Evolutionary conservation across 495 filamentous ascomycete genomes (phyloP).

Genomic region (Neurospora sp.): DNA sequence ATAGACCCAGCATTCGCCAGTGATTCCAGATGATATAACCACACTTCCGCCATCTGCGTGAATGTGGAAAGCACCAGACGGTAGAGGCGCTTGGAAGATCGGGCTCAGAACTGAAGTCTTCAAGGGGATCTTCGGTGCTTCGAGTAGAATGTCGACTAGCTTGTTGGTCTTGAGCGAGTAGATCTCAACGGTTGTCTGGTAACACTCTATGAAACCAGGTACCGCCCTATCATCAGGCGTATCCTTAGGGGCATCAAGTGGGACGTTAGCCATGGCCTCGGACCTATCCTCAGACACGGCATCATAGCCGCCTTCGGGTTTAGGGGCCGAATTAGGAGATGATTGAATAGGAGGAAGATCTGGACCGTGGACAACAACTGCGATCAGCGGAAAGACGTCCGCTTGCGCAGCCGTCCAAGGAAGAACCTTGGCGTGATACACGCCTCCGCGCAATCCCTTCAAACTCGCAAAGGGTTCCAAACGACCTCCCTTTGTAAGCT

Average conservation of each 20-base stretch:
- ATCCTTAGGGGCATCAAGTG: constrained; percentile 16
- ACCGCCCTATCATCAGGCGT: constrained; percentile 4
- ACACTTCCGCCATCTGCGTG: constrained; percentile 56
- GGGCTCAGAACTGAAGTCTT: constrained; percentile 42
- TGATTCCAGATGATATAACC: constrained; percentile 65
- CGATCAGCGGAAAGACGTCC: constrained; percentile 53
- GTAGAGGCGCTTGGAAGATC: constrained; percentile 47
- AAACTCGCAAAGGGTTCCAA: constrained; percentile 55
- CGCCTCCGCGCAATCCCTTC: constrained; percentile 66
- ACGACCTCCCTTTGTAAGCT: constrained; percentile 51
- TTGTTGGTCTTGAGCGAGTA: constrained; percentile 64
- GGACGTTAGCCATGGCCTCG: constrained; percentile 22
- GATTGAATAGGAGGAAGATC: constrained; percentile 27
- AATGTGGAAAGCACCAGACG: constrained; percentile 60
- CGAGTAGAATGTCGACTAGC: constrained; percentile 59
- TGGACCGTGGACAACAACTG: constrained; percentile 67
- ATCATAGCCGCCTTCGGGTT: constrained; percentile 28
- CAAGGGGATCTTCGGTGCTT: constrained; percentile 38
- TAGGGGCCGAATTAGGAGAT: neutral
- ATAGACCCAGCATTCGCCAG: constrained; percentile 80
- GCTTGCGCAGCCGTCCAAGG: constrained; percentile 33
- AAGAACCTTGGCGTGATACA: constrained; percentile 71
- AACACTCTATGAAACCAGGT: constrained; percentile 39
- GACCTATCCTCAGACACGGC: constrained; percentile 28
- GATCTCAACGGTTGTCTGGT: constrained; percentile 78